Evolutionary conservation across 225 moss, liverwort and hornwort species (phyloP).

Genomic region (Polytrichum formosum): DNA sequence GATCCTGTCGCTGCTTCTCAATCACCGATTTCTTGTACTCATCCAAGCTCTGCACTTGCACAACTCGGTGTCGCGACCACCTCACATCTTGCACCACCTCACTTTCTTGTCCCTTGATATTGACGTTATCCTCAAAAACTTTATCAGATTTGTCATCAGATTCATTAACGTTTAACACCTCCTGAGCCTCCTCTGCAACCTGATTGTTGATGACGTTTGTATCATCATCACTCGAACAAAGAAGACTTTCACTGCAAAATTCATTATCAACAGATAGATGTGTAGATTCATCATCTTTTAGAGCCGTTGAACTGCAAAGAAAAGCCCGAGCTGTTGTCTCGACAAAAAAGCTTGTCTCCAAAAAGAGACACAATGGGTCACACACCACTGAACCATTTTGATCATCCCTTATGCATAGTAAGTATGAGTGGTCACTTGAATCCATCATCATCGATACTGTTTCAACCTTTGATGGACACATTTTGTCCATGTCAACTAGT

Average conservation of each 20-base stretch:
- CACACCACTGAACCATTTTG: slow-evolving; percentile 32
- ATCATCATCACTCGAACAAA: slow-evolving; percentile 10
- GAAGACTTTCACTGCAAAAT: neutral
- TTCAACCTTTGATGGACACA: slow-evolving; percentile 23
- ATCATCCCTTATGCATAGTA: slow-evolving; percentile 47
- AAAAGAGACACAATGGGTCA: slow-evolving; percentile 45
- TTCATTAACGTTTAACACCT: slow-evolving; percentile 9
- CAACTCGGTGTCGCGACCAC: slow-evolving; percentile 45
- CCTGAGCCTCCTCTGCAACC: slow-evolving; percentile 3
- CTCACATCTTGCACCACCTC: slow-evolving; percentile 30
- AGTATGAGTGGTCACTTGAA: slow-evolving; percentile 33
- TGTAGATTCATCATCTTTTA: slow-evolving; percentile 17
- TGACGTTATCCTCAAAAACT: slow-evolving; percentile 13
- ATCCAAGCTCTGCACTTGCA: slow-evolving; percentile 70
- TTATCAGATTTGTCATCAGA: no score
- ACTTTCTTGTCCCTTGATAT: slow-evolving; percentile 8
- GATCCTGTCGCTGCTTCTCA: neutral
- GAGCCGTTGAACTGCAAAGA: slow-evolving; percentile 36
- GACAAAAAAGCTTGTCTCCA: slow-evolving; percentile 33
- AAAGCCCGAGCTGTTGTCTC: slow-evolving; percentile 43
- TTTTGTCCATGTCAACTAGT: slow-evolving; percentile 31
- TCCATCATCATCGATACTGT: slow-evolving; percentile 12
- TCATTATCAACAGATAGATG: slow-evolving; percentile 9
- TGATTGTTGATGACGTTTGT: neutral
- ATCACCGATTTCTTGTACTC: slow-evolving; percentile 79